phyloP scores from a whole-genome alignment of 1,284 basidiomycete genomes.

The Boletellus sp. region DNA sequence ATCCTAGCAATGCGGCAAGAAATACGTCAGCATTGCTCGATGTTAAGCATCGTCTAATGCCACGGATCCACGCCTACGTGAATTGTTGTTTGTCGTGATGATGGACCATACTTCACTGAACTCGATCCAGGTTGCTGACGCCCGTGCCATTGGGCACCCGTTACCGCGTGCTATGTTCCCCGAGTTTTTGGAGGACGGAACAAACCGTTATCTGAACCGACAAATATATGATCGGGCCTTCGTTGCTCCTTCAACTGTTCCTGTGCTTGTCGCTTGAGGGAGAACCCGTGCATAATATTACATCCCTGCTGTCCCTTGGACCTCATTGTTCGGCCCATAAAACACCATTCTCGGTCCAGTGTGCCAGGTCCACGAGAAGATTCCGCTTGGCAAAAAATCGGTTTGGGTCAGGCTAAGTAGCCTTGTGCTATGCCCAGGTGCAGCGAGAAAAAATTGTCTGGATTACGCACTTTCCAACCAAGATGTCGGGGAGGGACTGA shows the following conservation, averaged over 20 bases:
- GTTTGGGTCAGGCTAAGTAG: conserved; percentile 64
- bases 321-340: conserved; percentile 53
- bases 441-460: conserved; percentile 50
- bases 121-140: conserved; percentile 51
- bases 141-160: conserved; percentile 47
- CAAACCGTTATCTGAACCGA: conserved; percentile 60
- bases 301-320: conserved; percentile 68
- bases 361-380: conserved; percentile 57
- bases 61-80: conserved; percentile 65
- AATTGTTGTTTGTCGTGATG: conserved; percentile 18
- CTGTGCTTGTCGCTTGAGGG: conserved; percentile 61
- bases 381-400: conserved; percentile 57
- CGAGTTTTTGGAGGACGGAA: conserved; percentile 66
- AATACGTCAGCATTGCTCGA: conserved; percentile 64
- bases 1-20: conserved; percentile 70
- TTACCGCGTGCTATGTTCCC: conserved; percentile 72
- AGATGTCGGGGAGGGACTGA: conserved; percentile 13
- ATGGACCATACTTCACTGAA: background rate
- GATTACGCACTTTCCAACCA: conserved; percentile 62
- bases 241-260: conserved; percentile 71
- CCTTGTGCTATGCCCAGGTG: conserved; percentile 46
- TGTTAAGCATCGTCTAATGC: conserved; percentile 71
- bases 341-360: conserved; percentile 47
- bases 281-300: conserved; percentile 65
- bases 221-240: conserved; percentile 71